Percentiles rank a stretch among this genome's conserved stretches.
Conservation (phyloP, 306 rosid genomes). For the Benincasa hispida region DNA sequence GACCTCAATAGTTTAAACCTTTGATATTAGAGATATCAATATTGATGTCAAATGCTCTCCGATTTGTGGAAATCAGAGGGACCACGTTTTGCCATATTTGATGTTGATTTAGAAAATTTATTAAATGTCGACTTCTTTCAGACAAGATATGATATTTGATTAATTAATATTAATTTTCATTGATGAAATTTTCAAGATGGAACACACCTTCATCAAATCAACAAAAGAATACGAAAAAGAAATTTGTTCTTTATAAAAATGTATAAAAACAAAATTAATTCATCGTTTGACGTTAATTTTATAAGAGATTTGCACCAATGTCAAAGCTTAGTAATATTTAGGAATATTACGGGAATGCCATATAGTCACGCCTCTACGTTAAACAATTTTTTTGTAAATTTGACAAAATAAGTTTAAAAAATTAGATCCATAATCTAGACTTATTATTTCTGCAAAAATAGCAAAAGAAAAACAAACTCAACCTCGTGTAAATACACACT, state of each 20-base stretch:
- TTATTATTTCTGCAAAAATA: too few relatives aligned
- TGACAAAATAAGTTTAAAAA: too few relatives aligned
- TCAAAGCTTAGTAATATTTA: neutral
- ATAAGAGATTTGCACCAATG: neutral
- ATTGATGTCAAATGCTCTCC: too few relatives aligned
- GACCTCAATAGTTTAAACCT: too few relatives aligned
- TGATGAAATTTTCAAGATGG: neutral
- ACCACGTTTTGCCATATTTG: neutral
- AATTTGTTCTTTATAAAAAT: neutral
- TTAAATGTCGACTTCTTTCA: neutral
- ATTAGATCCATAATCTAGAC: too few relatives aligned
- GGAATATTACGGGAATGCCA: neutral
- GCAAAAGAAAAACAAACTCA: too few relatives aligned
- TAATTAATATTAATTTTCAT: neutral
- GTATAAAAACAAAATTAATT: neutral
- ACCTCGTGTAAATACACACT: too few relatives aligned
- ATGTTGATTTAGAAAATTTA: neutral
- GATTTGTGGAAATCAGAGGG: too few relatives aligned
- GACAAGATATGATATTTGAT: neutral
- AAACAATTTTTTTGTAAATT: too few relatives aligned
- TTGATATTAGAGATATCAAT: too few relatives aligned
- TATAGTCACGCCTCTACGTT: neutral
- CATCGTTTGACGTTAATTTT: neutral
- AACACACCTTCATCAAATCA: neutral
- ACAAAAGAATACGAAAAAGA: neutral